A percentile compares a stretch with the other conserved stretches of the same genome.
Conservation (phyloP, 805 yeast genomes). For the Metschnikowia continentalis region DNA sequence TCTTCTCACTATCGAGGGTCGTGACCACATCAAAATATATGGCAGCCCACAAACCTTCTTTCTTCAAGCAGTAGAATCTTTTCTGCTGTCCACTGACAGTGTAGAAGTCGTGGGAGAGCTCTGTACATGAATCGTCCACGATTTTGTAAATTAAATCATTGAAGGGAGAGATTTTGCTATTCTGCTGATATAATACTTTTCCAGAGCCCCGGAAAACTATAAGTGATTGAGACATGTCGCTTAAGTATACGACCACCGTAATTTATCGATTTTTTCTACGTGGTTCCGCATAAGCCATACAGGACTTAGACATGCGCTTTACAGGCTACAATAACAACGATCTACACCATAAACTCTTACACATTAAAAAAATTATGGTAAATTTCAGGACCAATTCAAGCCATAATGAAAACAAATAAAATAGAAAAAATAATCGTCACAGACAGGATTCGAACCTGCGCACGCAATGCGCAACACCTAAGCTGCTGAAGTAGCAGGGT, state of each 20-base stretch:
- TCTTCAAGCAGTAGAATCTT: constrained; percentile 31
- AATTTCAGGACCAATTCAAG: too few relatives aligned
- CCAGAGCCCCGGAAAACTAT: constrained; percentile 36
- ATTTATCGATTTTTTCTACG: not conserved
- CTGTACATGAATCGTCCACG: constrained; percentile 33
- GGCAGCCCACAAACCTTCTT: constrained; percentile 29
- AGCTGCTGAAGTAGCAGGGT: constrained; percentile 62
- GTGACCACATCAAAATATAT: constrained; percentile 37
- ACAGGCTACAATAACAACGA: not conserved
- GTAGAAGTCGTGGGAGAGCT: constrained; percentile 31
- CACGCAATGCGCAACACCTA: constrained; percentile 47
- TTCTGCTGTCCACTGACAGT: constrained; percentile 29
- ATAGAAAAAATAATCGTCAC: constrained; percentile 66
- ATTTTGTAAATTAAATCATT: constrained; percentile 34
- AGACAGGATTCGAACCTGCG: constrained; percentile 99
- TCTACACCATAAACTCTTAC: not conserved
- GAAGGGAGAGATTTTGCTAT: constrained; percentile 34
- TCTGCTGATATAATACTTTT: constrained; percentile 32
- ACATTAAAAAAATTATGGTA: too few relatives aligned
- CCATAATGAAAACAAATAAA: too few relatives aligned
- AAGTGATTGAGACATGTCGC: constrained; percentile 37
- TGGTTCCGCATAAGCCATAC: constrained; percentile 4
- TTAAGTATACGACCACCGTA: not conserved
- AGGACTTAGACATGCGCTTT: constrained; percentile 1
- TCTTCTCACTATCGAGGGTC: constrained; percentile 36